phyloP scores from a whole-genome alignment of 345 rosid genomes.

The Corchorus olitorius region DNA sequence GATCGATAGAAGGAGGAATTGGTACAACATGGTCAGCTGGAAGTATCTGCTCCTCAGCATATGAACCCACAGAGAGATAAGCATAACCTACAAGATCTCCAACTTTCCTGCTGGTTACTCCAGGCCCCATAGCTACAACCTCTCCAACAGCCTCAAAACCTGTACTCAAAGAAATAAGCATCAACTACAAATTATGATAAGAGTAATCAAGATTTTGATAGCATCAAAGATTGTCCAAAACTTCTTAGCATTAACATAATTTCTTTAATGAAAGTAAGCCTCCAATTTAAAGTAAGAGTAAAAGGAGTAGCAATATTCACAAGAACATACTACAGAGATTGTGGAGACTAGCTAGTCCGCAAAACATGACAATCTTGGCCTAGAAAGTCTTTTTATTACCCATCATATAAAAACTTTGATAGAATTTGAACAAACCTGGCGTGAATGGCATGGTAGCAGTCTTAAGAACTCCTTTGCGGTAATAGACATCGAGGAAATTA shows the following conservation, averaged over 20 bases:
- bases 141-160: slow-evolving; percentile 94
- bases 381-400: background rate
- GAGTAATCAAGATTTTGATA: too few relatives aligned
- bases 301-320: background rate
- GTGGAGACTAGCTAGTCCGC: background rate
- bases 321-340: background rate
- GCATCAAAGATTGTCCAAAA: too few relatives aligned
- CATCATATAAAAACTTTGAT: background rate
- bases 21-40: slow-evolving; percentile 80
- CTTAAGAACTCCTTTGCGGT: slow-evolving; percentile 82
- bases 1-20: slow-evolving; percentile 78
- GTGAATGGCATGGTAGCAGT: slow-evolving; percentile 67
- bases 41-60: slow-evolving; percentile 88
- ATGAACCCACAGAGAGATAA: slow-evolving; percentile 76
- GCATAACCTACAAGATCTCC: slow-evolving; percentile 94
- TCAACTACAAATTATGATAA: too few relatives aligned
- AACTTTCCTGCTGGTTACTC: slow-evolving; percentile 66
- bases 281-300: background rate
- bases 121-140: slow-evolving; percentile 82
- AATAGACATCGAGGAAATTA: slow-evolving; percentile 85
- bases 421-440: slow-evolving; percentile 56
- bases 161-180: slow-evolving; percentile 31
- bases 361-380: background rate
- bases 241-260: too few relatives aligned
- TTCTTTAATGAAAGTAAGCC: background rate